Conservation (phyloP, 768 basidiomycete genomes). For the Boletus coccyginus region DNA sequence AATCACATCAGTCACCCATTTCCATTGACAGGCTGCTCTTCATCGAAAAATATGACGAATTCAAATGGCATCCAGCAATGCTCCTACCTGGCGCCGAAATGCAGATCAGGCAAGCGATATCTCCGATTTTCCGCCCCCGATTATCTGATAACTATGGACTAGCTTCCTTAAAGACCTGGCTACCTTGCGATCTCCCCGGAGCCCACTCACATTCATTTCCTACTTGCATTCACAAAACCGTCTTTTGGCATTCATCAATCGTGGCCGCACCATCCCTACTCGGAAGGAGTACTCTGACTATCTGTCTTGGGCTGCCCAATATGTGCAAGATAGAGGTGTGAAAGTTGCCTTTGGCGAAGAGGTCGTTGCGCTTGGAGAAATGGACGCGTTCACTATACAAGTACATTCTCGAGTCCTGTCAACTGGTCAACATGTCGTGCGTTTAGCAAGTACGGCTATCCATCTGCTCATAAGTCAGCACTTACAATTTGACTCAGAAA, state of each 20-base stretch:
- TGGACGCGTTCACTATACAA: conserved; percentile 34
- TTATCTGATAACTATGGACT: conserved; percentile 3
- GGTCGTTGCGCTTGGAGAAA: conserved; percentile 39
- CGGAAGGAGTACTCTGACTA: conserved; percentile 56
- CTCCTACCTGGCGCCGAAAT: conserved; percentile 48
- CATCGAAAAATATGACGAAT: conserved; percentile 46
- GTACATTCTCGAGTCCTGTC: conserved; percentile 36
- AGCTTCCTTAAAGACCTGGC: conserved; percentile 56
- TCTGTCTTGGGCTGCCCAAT: conserved; percentile 48
- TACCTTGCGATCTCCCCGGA: conserved; percentile 49
- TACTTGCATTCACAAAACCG: conserved; percentile 51
- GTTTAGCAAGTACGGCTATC: conserved; percentile 39
- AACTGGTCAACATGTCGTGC: conserved; percentile 34
- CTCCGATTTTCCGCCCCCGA: neutral
- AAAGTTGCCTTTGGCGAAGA: conserved; percentile 46
- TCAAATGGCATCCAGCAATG: conserved; percentile 58
- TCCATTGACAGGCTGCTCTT: conserved; percentile 38
- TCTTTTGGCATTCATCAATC: conserved; percentile 52
- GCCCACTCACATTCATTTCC: conserved; percentile 50
- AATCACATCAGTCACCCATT: conserved; percentile 5
- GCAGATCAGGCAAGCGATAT: conserved; percentile 45
- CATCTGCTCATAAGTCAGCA: neutral
- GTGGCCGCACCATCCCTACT: conserved; percentile 47
- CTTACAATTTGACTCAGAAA: conserved; percentile 30
- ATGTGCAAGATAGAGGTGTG: conserved; percentile 42